These are phyloP conservation scores for Scedosporium minutisporum DNA, from an alignment of 2,329 filamentous ascomycete species.

Conservation along the genomic window DNA sequence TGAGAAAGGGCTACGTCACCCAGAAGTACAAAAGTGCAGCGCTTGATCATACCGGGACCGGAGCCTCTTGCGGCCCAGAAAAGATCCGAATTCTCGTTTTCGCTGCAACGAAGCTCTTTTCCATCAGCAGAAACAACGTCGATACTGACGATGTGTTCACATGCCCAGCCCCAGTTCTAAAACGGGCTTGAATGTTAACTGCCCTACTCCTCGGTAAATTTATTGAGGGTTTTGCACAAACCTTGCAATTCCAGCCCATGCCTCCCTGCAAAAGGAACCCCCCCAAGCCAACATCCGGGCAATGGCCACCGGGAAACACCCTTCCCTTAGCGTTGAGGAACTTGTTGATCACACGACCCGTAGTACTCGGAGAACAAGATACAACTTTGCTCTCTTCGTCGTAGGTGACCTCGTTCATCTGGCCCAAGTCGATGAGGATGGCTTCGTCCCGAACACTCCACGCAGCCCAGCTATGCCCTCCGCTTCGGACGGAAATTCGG, in stretches of 20 bases:
- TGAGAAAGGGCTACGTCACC: background rate
- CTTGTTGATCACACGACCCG: constrained; percentile 31
- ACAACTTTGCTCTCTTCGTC: constrained; percentile 27
- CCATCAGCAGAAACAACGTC: constrained; percentile 39
- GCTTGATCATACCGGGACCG: constrained; percentile 25
- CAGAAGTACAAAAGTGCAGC: background rate
- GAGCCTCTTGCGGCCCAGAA: constrained; percentile 40
- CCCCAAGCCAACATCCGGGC: constrained; percentile 46
- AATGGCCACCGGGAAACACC: constrained; percentile 45
- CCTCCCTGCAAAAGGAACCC: constrained; percentile 47
- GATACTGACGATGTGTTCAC: constrained; percentile 32
- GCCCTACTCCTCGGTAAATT: background rate
- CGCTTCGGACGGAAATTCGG: constrained; percentile 35
- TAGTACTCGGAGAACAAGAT: constrained; percentile 35
- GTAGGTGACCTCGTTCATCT: constrained; percentile 22
- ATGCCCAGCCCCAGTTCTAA: constrained; percentile 47
- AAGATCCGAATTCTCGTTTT: constrained; percentile 31
- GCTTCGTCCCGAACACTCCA: constrained; percentile 39
- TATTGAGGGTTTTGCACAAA: constrained; percentile 13
- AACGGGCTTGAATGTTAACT: background rate
- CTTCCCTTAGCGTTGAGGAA: constrained; percentile 26
- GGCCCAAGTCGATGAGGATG: constrained; percentile 27
- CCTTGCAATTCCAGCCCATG: constrained; percentile 49
- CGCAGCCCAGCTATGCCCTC: constrained; percentile 38
- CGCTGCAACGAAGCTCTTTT: constrained; percentile 23